Base-by-base conservation (phyloP, 2,329 filamentous ascomycete genomes). In the Teratosphaeria epicoccoides region DNA sequence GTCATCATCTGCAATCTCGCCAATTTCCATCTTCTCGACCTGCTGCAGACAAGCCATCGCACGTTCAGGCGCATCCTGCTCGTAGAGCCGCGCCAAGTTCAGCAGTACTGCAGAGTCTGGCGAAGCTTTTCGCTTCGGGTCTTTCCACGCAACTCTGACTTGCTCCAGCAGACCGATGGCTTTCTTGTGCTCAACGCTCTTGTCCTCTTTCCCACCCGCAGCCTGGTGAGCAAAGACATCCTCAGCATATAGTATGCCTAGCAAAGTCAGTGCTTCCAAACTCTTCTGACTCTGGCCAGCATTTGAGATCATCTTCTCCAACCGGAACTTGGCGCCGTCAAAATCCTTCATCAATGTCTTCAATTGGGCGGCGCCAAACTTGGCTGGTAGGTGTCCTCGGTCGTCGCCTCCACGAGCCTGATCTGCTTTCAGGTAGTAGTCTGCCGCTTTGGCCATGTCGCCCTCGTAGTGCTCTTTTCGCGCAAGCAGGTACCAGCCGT, bases 401-500 rank as follows among this genome's bases (percentile, higher is more conserved):
- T 97, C 91, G n/a, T 86, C 78, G 43, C 90, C 91, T 62, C 91
- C 91, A 61, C 93, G 81, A 33, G 93, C 90, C 67, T 94, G 87
- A 66, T 98, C 93, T 1, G 94, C 87, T 59, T 87, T 84, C 51
- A 83, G 82, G 70, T 98, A 98, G 68, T 85, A 95, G 62, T 95
- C 88, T 20, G 79, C 81, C 1, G 93, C 91, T 52, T 82, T 84
- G 20, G 84, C 77, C 6, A 81, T 71, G 52, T 96, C 83, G 43
- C 85, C 85, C 52, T 82, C 80, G 59, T 88, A 88, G 66, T 98
- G 93, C 57, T 91, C 88, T 67, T 95, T 96, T 55, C 90, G 80
- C 24, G 89, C 93, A 40, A 97, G 80, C 7, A 97, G 73, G 70
- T 96, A 98, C 90, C 91, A 97, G 29, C 93, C 94, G 66, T 98